phyloP scores from a whole-genome alignment of 2,329 filamentous ascomycete genomes.

The Ophiosphaerella narmari region DNA sequence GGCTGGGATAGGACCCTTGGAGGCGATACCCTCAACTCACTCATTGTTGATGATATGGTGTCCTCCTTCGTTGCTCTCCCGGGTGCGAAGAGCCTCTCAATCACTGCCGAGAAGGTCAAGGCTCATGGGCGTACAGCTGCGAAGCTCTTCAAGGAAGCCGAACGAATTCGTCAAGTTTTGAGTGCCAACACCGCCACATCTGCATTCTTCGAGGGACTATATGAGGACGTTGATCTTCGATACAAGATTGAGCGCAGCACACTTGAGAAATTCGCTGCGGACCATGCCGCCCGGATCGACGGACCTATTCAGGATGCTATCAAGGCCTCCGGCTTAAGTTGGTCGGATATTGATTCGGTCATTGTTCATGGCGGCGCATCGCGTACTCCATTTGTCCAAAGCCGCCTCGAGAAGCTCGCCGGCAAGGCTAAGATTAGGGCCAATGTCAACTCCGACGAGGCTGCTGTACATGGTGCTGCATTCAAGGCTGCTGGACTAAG shows the following conservation, averaged over 20 bases:
- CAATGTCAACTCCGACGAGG: conserved; percentile 96
- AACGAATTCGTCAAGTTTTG: conserved; percentile 82
- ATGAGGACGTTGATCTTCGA: conserved; percentile 90
- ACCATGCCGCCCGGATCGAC: conserved; percentile 70
- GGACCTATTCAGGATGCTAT: conserved; percentile 75
- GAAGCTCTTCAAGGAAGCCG: conserved; percentile 91
- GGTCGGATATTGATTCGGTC: conserved; percentile 81
- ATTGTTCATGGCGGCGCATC: conserved; percentile 92
- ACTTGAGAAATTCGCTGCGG: conserved; percentile 78
- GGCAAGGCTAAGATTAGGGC: conserved; percentile 81
- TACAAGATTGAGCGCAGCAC: conserved; percentile 81
- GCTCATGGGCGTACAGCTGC: conserved; percentile 82
- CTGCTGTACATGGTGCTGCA: conserved; percentile 91
- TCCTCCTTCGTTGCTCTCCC: conserved; percentile 72
- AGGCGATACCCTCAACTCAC: conserved; percentile 83
- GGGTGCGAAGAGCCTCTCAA: conserved; percentile 65
- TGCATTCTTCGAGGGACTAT: conserved; percentile 83
- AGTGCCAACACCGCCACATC: conserved; percentile 88
- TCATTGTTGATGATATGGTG: conserved; percentile 90
- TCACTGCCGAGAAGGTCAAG: conserved; percentile 67
- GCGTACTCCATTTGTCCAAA: conserved; percentile 93
- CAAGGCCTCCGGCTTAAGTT: conserved; percentile 70
- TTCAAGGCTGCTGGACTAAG: conserved; percentile 93
- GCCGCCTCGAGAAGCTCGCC: conserved; percentile 75
- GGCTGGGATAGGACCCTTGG: conserved; percentile 91